phyloP scores from a whole-genome alignment of 768 basidiomycete genomes.

The Leucocoprinus birnbaumii region DNA sequence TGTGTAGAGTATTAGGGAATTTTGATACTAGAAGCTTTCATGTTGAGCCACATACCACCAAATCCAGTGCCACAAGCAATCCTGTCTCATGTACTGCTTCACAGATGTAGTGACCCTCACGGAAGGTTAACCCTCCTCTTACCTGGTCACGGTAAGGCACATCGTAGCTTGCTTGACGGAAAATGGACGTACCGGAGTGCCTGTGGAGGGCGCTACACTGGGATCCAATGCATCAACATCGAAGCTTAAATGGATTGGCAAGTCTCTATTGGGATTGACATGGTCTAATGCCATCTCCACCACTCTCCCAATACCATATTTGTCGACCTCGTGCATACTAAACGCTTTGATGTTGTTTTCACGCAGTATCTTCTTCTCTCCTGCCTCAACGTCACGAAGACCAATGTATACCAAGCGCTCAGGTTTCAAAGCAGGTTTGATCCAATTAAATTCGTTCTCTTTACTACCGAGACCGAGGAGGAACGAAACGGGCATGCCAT shows the following conservation, averaged over 20 bases:
- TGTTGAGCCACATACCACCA: slow-evolving; percentile 67
- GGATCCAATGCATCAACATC: slow-evolving; percentile 97
- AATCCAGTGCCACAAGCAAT: slow-evolving; percentile 84
- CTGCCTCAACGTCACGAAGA: slow-evolving; percentile 87
- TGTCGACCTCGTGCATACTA: slow-evolving; percentile 91
- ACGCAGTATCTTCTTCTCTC: slow-evolving; percentile 84
- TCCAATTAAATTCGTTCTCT: slow-evolving; percentile 47
- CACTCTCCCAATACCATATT: slow-evolving; percentile 89
- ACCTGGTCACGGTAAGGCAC: slow-evolving; percentile 43
- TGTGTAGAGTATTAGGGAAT: slow-evolving; percentile 5
- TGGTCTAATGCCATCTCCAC: slow-evolving; percentile 96
- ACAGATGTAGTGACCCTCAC: slow-evolving; percentile 98
- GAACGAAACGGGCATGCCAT: slow-evolving; percentile 98
- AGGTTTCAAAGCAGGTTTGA: slow-evolving; percentile 61
- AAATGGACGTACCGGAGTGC: slow-evolving; percentile 68
- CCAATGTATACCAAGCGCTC: slow-evolving; percentile 94
- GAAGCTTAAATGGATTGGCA: slow-evolving; percentile 93
- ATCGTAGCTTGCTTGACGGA: background rate
- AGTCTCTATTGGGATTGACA: slow-evolving; percentile 81
- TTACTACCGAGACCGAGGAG: slow-evolving; percentile 57
- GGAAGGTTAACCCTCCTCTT: slow-evolving; percentile 92
- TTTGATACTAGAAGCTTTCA: slow-evolving; percentile 2
- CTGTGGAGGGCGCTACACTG: slow-evolving; percentile 92
- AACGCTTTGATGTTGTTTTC: slow-evolving; percentile 82
- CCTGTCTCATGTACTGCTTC: slow-evolving; percentile 93